Conservation (phyloP, 108 stramenopile species). For the Skeletonema grethae region DNA sequence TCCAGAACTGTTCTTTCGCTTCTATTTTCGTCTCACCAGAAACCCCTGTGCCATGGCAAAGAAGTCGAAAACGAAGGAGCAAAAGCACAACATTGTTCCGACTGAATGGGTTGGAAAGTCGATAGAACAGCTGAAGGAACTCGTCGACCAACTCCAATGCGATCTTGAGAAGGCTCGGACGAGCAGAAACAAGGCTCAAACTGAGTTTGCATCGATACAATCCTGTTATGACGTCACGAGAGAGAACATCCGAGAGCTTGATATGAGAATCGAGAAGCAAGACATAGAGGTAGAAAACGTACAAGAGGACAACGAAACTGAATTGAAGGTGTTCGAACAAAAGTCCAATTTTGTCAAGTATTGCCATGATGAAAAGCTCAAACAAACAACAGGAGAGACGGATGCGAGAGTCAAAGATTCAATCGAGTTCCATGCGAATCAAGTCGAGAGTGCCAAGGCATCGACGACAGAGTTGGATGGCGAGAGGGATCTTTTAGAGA, state of each 20-base stretch:
- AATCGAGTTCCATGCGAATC: constrained; percentile 2
- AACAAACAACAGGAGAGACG: not conserved
- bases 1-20: too few species aligned
- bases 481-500: constrained; percentile 17
- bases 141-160: constrained; percentile 28
- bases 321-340: constrained; percentile 41
- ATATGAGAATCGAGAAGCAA: constrained; percentile 41
- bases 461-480: constrained; percentile 3
- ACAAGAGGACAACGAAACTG: constrained; percentile 40
- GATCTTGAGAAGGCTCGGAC: constrained; percentile 20
- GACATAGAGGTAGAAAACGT: constrained; percentile 42
- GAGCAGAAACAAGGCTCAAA: constrained; percentile 32
- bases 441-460: not conserved
- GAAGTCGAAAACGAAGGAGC: constrained; percentile 11
- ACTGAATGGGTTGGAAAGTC: constrained; percentile 39
- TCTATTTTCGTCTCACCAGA: too few species aligned
- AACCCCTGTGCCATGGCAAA: not conserved
- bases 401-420: constrained; percentile 12
- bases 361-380: constrained; percentile 41
- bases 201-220: constrained; percentile 39
- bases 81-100: constrained; percentile 13
- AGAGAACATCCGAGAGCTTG: constrained; percentile 35
- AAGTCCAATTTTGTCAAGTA: constrained; percentile 44
- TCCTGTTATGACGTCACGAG: constrained; percentile 34
- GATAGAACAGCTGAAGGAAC: constrained; percentile 22